phyloP scores from a whole-genome alignment of 2,329 filamentous ascomycete genomes.

The Lomentospora prolificans region DNA sequence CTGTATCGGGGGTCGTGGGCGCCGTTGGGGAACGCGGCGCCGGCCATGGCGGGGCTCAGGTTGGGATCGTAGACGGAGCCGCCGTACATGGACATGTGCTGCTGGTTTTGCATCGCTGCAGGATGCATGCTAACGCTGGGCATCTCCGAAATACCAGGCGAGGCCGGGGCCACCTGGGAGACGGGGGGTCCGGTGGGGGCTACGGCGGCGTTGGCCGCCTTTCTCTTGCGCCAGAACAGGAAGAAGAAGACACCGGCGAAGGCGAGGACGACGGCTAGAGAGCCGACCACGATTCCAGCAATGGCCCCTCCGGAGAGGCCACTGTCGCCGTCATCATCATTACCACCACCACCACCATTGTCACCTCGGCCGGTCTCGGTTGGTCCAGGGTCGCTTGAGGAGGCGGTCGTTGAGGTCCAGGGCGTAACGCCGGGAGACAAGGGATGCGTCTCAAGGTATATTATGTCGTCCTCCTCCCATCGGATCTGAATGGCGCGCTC shows the following conservation, averaged over 20 bases:
- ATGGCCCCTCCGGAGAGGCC: slow-evolving; percentile 16
- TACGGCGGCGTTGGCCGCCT: not conserved
- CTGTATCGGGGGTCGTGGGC: not conserved
- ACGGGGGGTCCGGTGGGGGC: too few species aligned
- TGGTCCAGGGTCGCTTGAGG: not conserved
- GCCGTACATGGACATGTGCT: not conserved
- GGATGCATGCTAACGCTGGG: too few species aligned
- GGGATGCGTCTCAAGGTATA: not conserved
- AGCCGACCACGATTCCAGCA: slow-evolving; percentile 17
- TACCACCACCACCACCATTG: not conserved
- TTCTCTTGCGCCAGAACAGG: not conserved
- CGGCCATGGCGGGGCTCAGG: not conserved
- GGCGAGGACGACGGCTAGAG: slow-evolving; percentile 12
- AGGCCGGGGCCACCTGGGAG: not conserved
- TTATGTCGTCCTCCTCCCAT: not conserved
- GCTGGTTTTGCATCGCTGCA: not conserved
- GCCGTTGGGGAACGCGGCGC: not conserved
- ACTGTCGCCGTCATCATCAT: not conserved
- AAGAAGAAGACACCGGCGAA: not conserved
- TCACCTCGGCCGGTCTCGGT: not conserved
- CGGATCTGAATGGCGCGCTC: not conserved
- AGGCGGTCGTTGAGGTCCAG: not conserved
- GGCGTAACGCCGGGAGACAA: not conserved
- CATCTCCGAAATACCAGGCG: not conserved
- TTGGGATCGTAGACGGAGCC: not conserved